A percentile compares a stretch with the other conserved stretches of the same genome.
Evolutionary conservation across 768 basidiomycete species (phyloP).

Genomic region (Tricholoma saponaceum): DNA sequence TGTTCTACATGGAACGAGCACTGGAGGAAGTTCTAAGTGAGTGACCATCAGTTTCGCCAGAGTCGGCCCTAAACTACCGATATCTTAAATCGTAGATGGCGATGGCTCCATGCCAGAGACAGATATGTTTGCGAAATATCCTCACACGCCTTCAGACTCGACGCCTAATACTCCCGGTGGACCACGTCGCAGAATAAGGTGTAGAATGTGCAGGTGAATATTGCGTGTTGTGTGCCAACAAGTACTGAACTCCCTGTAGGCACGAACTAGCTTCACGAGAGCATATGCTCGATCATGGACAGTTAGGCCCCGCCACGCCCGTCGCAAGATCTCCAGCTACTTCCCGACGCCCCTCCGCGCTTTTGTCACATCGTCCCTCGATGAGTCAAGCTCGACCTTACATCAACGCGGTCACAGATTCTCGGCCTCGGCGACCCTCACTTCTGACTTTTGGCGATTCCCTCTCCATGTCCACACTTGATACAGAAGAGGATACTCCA

Average conservation of each 20-base stretch:
- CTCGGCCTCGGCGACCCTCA: conserved; percentile 30
- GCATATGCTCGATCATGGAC: conserved; percentile 90
- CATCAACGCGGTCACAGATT: conserved; percentile 14
- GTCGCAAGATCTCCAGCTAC: conserved; percentile 40
- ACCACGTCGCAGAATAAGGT: conserved; percentile 65
- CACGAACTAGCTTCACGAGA: conserved; percentile 86
- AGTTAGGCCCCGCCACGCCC: conserved; percentile 67
- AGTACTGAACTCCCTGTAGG: conserved; percentile 29
- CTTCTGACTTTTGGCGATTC: conserved; percentile 27
- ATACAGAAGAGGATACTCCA: conserved; percentile 18
- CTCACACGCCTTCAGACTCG: conserved; percentile 61
- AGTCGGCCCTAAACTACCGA: conserved; percentile 15
- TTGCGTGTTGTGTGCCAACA: not conserved
- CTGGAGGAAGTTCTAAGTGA: conserved; percentile 76
- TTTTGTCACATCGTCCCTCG: conserved; percentile 16
- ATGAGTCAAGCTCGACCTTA: conserved; percentile 20
- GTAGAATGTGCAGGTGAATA: conserved; percentile 83
- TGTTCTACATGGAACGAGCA: conserved; percentile 80
- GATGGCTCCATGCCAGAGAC: conserved; percentile 61
- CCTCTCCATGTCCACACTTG: conserved; percentile 37
- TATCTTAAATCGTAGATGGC: conserved; percentile 48
- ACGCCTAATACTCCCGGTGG: conserved; percentile 54
- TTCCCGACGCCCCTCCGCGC: conserved; percentile 19
- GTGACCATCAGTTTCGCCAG: conserved; percentile 22
- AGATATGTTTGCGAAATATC: conserved; percentile 76